Evolutionary conservation across 345 rosid genomes (phyloP), one percentile per base, ranked within the genome.

Genomic region (Cochlearia excelsa): DNA sequence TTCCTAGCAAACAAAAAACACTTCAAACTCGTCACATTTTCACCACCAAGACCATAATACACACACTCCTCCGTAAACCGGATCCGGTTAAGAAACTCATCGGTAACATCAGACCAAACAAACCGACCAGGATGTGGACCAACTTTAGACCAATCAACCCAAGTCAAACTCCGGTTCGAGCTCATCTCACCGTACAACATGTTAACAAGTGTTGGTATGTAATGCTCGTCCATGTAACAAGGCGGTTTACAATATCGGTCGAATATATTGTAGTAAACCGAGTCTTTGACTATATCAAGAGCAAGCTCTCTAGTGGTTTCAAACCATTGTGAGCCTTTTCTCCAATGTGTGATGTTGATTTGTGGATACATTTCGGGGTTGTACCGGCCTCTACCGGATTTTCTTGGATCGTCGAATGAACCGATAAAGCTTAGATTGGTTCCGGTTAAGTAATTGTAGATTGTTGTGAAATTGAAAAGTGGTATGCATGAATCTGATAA

Each of bases 271-370:
- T 81, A 79, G 43, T 80, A 80, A 10, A 64, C 61, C 8, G 59
- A 44, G 51, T 85, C 96, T 1, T 82, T 56, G 3, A 88, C 54
- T 0, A 88, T 48, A 1, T 43, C 53, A 0, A 67, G 6, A 47
- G 90, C 88, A 0, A 80, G 75, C 35, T 82, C 76, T 0, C 93
- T 84, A 41, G 61, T 71, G 7, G 82, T 23, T 57, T 83, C 88
- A 16, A 88, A 83, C 96, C 90, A 88, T 37, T 88, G 96, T 3
- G 93, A 80, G 26, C 93, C 90, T 75, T 88, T 88, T 48, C 90
- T 69, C 96, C 93, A 88, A 5, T 83, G 9, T 5, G 85, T 78
- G 43, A 79, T 40, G 63, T 77, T 82, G 16, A 87, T 75, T 5
- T 53, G 35, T 1, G 95, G 91, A 16, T 30, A 66, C 91, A 84